phyloP scores from a whole-genome alignment of 192 early-diverging fungal genomes.

The Coemansia sp. region DNA sequence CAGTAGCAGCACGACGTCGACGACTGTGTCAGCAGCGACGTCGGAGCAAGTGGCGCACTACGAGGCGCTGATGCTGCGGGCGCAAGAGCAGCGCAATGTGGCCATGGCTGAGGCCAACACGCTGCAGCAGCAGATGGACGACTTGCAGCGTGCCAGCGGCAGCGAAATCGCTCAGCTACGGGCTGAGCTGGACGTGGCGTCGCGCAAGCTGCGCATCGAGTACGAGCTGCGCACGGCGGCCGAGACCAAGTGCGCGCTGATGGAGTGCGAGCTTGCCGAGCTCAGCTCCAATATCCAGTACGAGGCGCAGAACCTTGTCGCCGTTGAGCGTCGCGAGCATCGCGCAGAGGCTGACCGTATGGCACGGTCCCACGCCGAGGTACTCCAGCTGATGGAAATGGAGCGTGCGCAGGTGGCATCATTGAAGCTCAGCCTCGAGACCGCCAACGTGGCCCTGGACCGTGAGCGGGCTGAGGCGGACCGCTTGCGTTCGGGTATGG shows the following conservation, averaged over 20 bases:
- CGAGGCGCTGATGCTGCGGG: constrained; percentile 41
- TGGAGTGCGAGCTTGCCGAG: constrained; percentile 56
- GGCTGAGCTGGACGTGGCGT: constrained; percentile 20
- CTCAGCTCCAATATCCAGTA: constrained; percentile 52
- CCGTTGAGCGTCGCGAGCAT: constrained; percentile 46
- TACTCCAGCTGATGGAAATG: constrained; percentile 47
- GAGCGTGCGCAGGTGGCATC: constrained; percentile 45
- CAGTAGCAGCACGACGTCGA: constrained; percentile 1
- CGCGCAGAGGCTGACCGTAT: constrained; percentile 33
- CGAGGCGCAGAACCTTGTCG: constrained; percentile 52
- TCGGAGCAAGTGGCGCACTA: constrained; percentile 12
- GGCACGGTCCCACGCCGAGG: constrained; percentile 22
- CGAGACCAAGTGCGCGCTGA: constrained; percentile 50
- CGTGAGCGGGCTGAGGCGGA: constrained; percentile 28
- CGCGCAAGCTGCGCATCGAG: constrained; percentile 35
- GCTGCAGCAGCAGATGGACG: constrained; percentile 29
- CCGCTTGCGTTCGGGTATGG: constrained; percentile 28
- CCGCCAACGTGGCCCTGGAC: constrained; percentile 27
- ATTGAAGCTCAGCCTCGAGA: constrained; percentile 47
- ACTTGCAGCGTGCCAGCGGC: constrained; percentile 16
- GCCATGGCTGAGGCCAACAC: constrained; percentile 34
- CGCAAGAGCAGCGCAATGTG: constrained; percentile 37
- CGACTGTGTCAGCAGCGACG: background rate
- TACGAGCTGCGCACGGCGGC: constrained; percentile 53
- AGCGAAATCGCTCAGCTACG: constrained; percentile 23